Evolutionary conservation across 306 rosid species (phyloP).

Genomic region (Quercus dentata): DNA sequence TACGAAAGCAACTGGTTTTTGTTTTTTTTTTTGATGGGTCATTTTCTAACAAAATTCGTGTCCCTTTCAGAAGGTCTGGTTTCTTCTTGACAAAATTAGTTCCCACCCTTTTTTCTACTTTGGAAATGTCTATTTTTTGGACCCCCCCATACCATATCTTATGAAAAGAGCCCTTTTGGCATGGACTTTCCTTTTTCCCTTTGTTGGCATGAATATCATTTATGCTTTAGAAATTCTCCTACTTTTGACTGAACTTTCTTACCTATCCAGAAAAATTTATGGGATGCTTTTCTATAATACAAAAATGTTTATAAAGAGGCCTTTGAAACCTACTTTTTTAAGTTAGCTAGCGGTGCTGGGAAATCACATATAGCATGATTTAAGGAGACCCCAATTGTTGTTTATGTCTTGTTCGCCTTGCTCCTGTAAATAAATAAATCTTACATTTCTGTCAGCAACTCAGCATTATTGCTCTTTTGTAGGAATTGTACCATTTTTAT

Average conservation of each 20-base stretch:
- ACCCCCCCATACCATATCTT: slow-evolving; percentile 36
- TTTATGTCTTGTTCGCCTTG: slow-evolving; percentile 11
- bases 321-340: background rate
- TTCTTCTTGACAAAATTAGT: slow-evolving; percentile 10
- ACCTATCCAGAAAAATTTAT: slow-evolving; percentile 30
- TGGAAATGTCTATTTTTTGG: slow-evolving; percentile 51
- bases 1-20: slow-evolving; percentile 26
- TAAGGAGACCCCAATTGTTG: slow-evolving; percentile 21
- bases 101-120: slow-evolving; percentile 14
- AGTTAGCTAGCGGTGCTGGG: background rate
- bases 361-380: slow-evolving; percentile 15
- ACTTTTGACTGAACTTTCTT: slow-evolving; percentile 60
- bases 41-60: slow-evolving; percentile 38
- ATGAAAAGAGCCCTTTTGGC: slow-evolving; percentile 54
- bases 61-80: slow-evolving; percentile 47
- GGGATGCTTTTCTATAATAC: slow-evolving; percentile 28
- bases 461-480: background rate
- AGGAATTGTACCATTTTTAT: background rate
- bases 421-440: slow-evolving; percentile 5
- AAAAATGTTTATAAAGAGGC: background rate
- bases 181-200: slow-evolving; percentile 50
- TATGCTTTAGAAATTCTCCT: slow-evolving; percentile 31
- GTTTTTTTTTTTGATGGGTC: slow-evolving; percentile 46
- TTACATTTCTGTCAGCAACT: slow-evolving; percentile 27
- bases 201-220: slow-evolving; percentile 63